Percentiles rank a stretch among this genome's conserved stretches.
Evolutionary conservation across 129 eudicot genomes (phyloP).

Genomic region (Daucus carota): DH1_v3.0 NC_030381.2:42275001-42275500

Average conservation of each 20-base stretch:
- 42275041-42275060: not conserved
- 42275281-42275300: not conserved
- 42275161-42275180: not conserved
- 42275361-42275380: not conserved
- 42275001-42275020: constrained; percentile 12
- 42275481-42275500: not conserved
- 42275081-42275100: constrained; percentile 13
- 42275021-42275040: constrained; percentile 10
- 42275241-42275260: not conserved
- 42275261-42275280: not conserved
- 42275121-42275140: not conserved
- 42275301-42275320: not conserved
- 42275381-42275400: not conserved
- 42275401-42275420: not conserved
- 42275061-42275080: not conserved
- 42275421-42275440: not conserved
- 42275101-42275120: constrained; percentile 13
- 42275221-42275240: not conserved
- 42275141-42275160: constrained; percentile 1
- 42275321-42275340: not conserved
- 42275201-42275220: not conserved
- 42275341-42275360: not conserved
- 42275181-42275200: not conserved
- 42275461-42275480: not conserved
- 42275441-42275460: not conserved